Evolutionary conservation across 1,139 yeast genomes (phyloP).

Genomic region (Diutina pseudorugosa): DNA sequence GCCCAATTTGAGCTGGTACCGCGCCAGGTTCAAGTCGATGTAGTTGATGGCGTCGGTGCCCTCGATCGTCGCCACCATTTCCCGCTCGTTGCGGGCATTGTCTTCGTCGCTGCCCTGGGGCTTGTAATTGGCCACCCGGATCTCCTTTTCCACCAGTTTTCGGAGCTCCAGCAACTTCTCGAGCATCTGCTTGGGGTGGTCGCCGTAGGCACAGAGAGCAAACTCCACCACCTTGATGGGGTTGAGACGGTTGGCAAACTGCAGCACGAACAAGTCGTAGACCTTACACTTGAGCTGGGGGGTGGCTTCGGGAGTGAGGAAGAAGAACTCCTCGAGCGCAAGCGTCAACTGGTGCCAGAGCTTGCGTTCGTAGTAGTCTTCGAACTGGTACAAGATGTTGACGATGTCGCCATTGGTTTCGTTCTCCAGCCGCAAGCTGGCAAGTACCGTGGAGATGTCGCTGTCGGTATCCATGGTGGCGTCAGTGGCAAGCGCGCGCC

Average conservation of each 20-base stretch:
- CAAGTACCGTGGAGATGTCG: slow-evolving; percentile 51
- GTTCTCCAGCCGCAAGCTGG: slow-evolving; percentile 42
- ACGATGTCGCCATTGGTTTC: slow-evolving; percentile 55
- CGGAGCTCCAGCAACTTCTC: slow-evolving; percentile 39
- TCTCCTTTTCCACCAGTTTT: slow-evolving; percentile 16
- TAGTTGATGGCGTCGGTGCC: slow-evolving; percentile 38
- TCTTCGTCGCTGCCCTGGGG: slow-evolving; percentile 13
- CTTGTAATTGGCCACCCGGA: slow-evolving; percentile 25
- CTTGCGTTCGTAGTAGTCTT: slow-evolving; percentile 79
- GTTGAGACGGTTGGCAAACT: slow-evolving; percentile 61
- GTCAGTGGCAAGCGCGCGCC: neutral
- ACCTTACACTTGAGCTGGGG: slow-evolving; percentile 49
- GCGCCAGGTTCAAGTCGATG: slow-evolving; percentile 68
- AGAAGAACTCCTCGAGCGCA: slow-evolving; percentile 48
- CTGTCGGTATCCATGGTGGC: neutral
- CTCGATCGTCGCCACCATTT: slow-evolving; percentile 14
- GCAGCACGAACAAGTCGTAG: slow-evolving; percentile 57
- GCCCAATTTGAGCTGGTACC: slow-evolving; percentile 48
- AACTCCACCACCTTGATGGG: slow-evolving; percentile 71
- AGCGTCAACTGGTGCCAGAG: slow-evolving; percentile 70
- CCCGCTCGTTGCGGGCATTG: slow-evolving; percentile 20
- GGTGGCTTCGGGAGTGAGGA: slow-evolving; percentile 5
- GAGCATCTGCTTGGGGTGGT: slow-evolving; percentile 38
- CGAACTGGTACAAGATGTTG: slow-evolving; percentile 62
- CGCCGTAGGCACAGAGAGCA: slow-evolving; percentile 37